Evolutionary conservation across 345 rosid species (phyloP).

Genomic region (Eucalyptus marginata): DNA sequence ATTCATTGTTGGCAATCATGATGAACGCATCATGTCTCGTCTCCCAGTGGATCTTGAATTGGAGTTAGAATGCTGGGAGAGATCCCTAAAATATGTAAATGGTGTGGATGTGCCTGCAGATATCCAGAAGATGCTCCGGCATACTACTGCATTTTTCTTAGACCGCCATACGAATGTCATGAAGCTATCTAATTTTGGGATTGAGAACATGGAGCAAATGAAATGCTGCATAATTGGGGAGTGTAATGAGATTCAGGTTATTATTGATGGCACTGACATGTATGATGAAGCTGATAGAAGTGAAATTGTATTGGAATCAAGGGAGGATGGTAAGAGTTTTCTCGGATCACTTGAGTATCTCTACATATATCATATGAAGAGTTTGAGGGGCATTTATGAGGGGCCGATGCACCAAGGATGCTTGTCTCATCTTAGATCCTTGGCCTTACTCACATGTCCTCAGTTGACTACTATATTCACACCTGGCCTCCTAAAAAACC

Average conservation of each 20-base stretch:
- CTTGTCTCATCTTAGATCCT: neutral
- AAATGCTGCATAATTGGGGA: neutral
- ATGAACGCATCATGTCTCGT: too few relatives aligned
- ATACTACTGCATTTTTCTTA: too few relatives aligned
- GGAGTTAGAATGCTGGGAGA: accelerated
- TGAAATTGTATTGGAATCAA: accelerated
- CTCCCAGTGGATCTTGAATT: too few relatives aligned
- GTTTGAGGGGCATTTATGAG: neutral
- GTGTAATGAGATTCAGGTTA: neutral
- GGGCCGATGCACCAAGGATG: neutral
- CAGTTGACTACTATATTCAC: neutral
- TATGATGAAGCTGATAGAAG: neutral
- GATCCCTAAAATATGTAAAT: too few relatives aligned
- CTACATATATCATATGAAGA: too few relatives aligned
- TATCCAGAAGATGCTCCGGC: accelerated
- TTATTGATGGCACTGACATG: accelerated
- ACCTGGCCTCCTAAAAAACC: neutral
- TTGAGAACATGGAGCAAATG: neutral
- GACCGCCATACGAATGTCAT: neutral
- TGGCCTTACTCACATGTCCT: neutral
- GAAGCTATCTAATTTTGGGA: neutral
- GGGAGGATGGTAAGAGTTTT: accelerated
- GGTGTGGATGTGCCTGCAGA: accelerated
- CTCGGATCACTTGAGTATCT: neutral
- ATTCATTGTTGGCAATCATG: too few relatives aligned